Evolutionary conservation across 768 basidiomycete species (phyloP).

Genomic region (Neoboletus subvelutipes): DNA sequence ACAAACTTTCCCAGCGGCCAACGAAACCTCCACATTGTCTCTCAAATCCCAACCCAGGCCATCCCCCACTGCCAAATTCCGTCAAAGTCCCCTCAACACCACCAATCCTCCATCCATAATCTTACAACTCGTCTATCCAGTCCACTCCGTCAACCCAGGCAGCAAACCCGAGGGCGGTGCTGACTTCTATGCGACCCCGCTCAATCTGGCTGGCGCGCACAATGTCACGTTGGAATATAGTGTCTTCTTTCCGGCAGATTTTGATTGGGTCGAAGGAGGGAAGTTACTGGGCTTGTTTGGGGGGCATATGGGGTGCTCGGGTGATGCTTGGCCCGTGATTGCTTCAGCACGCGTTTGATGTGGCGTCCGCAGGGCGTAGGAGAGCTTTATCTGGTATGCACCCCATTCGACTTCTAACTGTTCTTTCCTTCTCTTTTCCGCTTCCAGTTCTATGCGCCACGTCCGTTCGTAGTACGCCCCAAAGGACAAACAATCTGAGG

Average conservation of each 20-base stretch:
- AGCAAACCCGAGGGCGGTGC: conserved; percentile 66
- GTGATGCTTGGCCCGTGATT: conserved; percentile 67
- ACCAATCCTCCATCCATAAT: conserved; percentile 39
- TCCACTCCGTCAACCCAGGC: conserved; percentile 65
- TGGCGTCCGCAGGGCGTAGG: conserved; percentile 68
- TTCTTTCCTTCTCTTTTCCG: background rate
- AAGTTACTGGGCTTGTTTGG: conserved; percentile 85
- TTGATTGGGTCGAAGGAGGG: conserved; percentile 78
- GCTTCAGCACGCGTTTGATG: conserved; percentile 87
- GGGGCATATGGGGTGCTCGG: conserved; percentile 66
- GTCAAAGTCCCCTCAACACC: conserved; percentile 15
- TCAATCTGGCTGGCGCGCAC: conserved; percentile 43
- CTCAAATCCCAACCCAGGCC: conserved; percentile 43
- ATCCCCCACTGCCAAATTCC: conserved; percentile 21
- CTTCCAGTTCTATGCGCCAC: background rate
- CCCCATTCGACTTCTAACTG: background rate
- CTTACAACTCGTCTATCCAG: conserved; percentile 68
- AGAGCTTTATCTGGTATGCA: conserved; percentile 71
- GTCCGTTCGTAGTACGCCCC: conserved; percentile 62
- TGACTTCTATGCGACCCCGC: conserved; percentile 59
- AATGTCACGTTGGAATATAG: conserved; percentile 66
- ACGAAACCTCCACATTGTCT: conserved; percentile 55
- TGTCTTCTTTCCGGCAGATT: conserved; percentile 73
- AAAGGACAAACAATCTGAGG: conserved; percentile 61
- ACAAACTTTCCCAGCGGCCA: conserved; percentile 53